Evolutionary conservation across 2,329 filamentous ascomycete species (phyloP), one percentile per base, ranked within the genome.

Genomic region (Septoria petroselini): DNA sequence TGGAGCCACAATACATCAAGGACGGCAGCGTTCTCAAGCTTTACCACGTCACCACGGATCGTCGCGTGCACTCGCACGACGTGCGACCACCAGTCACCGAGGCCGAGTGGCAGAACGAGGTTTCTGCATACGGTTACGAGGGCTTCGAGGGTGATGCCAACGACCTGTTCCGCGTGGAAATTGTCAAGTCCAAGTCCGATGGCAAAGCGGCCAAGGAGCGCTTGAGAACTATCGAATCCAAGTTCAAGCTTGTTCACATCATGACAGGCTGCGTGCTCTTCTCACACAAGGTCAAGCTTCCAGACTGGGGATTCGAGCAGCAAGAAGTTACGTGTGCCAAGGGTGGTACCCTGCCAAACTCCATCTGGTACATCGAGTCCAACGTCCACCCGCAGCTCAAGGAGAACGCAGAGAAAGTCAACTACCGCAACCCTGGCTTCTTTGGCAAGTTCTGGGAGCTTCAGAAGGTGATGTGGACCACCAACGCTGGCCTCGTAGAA

Each of bases 251-350:
- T 37, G 81, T 97, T 27, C 93, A 98, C 67, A 74, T 95, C 68
- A 97, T 98, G 93, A 95, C 90, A 56, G 91, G 91, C 39, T 98
- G 93, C 67, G 87, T 85, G 9, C 78, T 98, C 18, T 98, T 98
- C 77, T 97, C 91, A 0, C 93, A 98, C 79, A 97, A 96, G 75
- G 91, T 97, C 68, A 98, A 98, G 76, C 84, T 98, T 51, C 93
- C 93, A 2, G 90, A 95, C 2, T 98, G 93, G 93, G 93, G 88
- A 39, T 98, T 86, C 44, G 93, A 97, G 70, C 93, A 98, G 70
- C 93, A 98, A 70, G 93, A 98, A 71, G 93, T 98, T n/a, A 97
- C 91, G 15, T 98, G 93, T 67, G 93, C 93, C 6, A 86, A 84
- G 61, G 85, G 88, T 40, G 93, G 90, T 61, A 95, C 90, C 55